Percentiles rank a stretch among this genome's conserved stretches.
phyloP scores from a whole-genome alignment of 148 eudicot species.

The Camellia sinensis region DNA sequence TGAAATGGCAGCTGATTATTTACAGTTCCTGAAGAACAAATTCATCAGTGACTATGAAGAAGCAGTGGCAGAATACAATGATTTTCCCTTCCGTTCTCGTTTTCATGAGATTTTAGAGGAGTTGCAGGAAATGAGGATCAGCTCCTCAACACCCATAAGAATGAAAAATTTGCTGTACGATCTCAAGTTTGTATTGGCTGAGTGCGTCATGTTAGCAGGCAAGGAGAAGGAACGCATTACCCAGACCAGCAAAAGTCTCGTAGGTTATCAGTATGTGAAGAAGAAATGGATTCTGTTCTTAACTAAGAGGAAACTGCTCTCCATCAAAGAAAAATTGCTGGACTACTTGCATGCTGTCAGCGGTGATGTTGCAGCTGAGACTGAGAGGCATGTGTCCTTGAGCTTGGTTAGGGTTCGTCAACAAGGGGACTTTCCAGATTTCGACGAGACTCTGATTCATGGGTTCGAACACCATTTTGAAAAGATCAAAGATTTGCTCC shows the following conservation, averaged over 20 bases:
- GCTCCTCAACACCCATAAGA: not conserved
- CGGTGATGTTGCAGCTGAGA: not conserved
- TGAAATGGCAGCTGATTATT: not conserved
- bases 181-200: not conserved
- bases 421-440: not conserved
- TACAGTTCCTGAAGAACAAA: slow-evolving; percentile 6
- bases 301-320: not conserved
- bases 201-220: not conserved
- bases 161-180: not conserved
- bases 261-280: not conserved
- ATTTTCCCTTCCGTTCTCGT: not conserved
- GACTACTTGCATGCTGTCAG: not conserved
- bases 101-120: not conserved
- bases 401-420: not conserved
- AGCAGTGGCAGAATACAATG: not conserved
- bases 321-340: not conserved
- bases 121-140: not conserved
- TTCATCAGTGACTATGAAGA: not conserved
- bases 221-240: not conserved
- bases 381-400: not conserved
- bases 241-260: too few relatives aligned
- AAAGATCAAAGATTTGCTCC: not conserved
- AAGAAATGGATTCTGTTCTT: not conserved
- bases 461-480: not conserved
- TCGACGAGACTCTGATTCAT: not conserved